Evolutionary conservation across 495 filamentous ascomycete species (phyloP).

Genomic region (Xanthoparmelia taractica): DNA sequence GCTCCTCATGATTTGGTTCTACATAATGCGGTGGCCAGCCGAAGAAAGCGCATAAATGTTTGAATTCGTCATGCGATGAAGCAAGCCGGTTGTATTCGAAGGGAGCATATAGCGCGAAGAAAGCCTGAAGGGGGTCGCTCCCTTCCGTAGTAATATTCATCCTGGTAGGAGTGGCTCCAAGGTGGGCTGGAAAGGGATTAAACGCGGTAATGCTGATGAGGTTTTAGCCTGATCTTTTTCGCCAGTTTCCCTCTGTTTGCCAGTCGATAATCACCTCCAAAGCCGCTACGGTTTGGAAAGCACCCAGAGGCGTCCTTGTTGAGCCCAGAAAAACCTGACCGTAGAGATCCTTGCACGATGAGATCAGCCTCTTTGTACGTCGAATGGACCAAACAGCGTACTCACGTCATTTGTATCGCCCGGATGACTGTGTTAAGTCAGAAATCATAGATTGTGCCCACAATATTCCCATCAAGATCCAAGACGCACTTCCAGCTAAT

Average conservation of each 20-base stretch:
- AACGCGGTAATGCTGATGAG: neutral
- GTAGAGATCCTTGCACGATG: too few relatives aligned
- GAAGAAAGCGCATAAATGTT: slow-evolving; percentile 5
- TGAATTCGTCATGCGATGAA: slow-evolving; percentile 6
- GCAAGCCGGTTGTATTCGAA: slow-evolving; percentile 5
- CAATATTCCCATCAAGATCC: neutral
- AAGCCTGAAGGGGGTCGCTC: slow-evolving; percentile 2
- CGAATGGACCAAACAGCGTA: too few relatives aligned
- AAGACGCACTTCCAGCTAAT: slow-evolving; percentile 84
- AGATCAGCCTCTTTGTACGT: too few relatives aligned
- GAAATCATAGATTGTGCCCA: neutral
- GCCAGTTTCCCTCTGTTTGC: neutral
- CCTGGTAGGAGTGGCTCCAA: neutral
- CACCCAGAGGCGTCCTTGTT: too few relatives aligned
- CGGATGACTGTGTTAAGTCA: slow-evolving; percentile 33
- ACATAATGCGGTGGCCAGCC: slow-evolving; percentile 1
- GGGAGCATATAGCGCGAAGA: slow-evolving; percentile 3
- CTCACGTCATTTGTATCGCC: too few relatives aligned
- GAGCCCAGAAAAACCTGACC: too few relatives aligned
- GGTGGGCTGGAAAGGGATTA: neutral
- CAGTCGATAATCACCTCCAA: too few relatives aligned
- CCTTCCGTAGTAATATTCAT: neutral
- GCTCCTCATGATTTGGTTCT: slow-evolving; percentile 2
- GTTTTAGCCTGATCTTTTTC: neutral
- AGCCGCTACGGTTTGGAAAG: too few relatives aligned